These are phyloP conservation scores for Myxozyma udenii DNA, from an alignment of 805 yeast species.

Conservation along the genomic window DNA sequence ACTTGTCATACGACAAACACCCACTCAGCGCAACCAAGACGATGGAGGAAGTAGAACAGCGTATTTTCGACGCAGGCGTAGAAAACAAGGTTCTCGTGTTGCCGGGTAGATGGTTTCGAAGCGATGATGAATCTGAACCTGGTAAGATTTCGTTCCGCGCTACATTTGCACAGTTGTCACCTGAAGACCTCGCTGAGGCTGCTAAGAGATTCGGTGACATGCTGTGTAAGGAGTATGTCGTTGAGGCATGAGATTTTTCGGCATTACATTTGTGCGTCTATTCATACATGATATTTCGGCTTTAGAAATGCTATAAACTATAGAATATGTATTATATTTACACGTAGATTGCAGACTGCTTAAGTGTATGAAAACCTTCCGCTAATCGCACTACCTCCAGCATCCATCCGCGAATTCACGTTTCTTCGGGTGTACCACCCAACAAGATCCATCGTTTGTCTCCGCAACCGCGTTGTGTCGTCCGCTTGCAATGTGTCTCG, in stretches of 20 bases:
- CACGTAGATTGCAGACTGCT: too few species aligned
- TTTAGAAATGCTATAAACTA: too few species aligned
- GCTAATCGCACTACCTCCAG: background rate
- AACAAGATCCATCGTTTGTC: constrained; percentile 70
- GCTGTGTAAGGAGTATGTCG: constrained; percentile 32
- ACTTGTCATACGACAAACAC: constrained; percentile 71
- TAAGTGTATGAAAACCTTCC: too few species aligned
- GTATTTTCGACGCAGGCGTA: constrained; percentile 38
- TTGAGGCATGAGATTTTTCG: background rate
- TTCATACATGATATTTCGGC: too few species aligned
- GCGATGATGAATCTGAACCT: constrained; percentile 21
- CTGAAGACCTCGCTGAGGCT: constrained; percentile 37
- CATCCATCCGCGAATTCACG: constrained; percentile 38
- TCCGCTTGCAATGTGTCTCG: constrained; percentile 55
- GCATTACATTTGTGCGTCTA: background rate
- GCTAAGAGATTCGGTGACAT: constrained; percentile 39
- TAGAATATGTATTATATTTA: too few species aligned
- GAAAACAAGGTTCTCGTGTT: constrained; percentile 39
- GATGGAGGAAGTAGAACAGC: constrained; percentile 36
- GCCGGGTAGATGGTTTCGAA: constrained; percentile 45
- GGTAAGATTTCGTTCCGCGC: constrained; percentile 42
- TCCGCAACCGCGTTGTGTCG: constrained; percentile 70
- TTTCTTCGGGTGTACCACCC: constrained; percentile 81
- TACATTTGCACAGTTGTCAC: constrained; percentile 44
- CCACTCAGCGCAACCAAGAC: constrained; percentile 47